Base-by-base conservation (phyloP, 1,284 basidiomycete genomes). In the Flammula alnicola region DNA sequence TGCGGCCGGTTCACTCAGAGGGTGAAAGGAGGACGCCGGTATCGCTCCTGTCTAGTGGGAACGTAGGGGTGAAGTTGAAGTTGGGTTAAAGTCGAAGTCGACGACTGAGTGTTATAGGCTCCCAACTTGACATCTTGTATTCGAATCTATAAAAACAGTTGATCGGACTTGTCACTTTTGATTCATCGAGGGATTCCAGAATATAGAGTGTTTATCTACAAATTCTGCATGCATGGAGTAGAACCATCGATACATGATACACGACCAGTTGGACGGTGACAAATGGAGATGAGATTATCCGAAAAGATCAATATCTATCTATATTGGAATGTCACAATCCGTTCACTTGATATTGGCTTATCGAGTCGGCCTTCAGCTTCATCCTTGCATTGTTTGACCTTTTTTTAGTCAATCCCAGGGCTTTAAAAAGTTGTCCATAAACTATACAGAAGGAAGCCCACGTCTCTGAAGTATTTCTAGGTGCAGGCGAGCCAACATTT, bases 1-100 rank as follows among this genome's bases (percentile, higher is more conserved):
- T 80, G 50, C 81, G 75, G 12, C 78, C 76, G 8, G 74, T 76
- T 44, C 51, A 44, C 48, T 54, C 57, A 2, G 55, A 59, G 16
- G 51, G 55, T 9, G 51, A 51, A 31, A 44, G 39, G 19, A 49
- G 23, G 36, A 46, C 37, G 33, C 36, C 45, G 17, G 43, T 42
- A 9, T 43, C 26, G 31, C 22, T 42, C 14, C 42, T 20, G 6
- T 37, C 40, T 14, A 43, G 44, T n/a, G 39, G 39, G 12, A 37
- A 47, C 4, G 35, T 31, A 16, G 36, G 27, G 5, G 27, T 20
- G 19, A 47, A 31, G 22, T 47, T 47, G 11, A 26, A 35, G 14
- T 12, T 23, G 17, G 43, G 43, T 10, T 9, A 17, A 11, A 47
- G 16, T 17, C 23, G 26, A 26, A 47, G 20, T 29, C 20, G 29